Percentiles rank a stretch among this genome's conserved stretches.
These are phyloP conservation scores for Calonectria pauciramosa DNA, from an alignment of 2,329 filamentous ascomycete genomes.

Conservation along the genomic window DNA sequence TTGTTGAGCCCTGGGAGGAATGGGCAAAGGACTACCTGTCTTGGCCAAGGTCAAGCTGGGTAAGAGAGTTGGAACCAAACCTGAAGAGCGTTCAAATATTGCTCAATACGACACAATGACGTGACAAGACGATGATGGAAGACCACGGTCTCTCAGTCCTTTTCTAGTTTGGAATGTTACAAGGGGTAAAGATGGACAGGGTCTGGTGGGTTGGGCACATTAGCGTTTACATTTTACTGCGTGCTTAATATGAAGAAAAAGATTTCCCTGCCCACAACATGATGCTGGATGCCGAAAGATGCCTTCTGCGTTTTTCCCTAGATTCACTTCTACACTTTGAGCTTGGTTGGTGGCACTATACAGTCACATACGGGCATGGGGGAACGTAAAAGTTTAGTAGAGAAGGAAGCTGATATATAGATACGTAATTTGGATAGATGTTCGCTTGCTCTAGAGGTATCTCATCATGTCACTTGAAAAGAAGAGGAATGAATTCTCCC, in stretches of 20 bases:
- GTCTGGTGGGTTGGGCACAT: constrained; percentile 34
- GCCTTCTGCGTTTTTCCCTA: background rate
- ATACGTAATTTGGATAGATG: constrained; percentile 36
- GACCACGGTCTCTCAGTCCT: constrained; percentile 27
- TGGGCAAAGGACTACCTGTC: constrained; percentile 8
- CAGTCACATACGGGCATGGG: background rate
- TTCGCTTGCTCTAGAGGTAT: constrained; percentile 47
- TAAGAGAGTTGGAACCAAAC: background rate
- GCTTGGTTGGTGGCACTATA: background rate
- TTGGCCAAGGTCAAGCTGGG: constrained; percentile 1
- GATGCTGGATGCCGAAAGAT: background rate
- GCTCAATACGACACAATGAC: constrained; percentile 41
- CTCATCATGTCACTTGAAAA: constrained; percentile 32
- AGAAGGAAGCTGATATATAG: constrained; percentile 3
- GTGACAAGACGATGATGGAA: constrained; percentile 42
- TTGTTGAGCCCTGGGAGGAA: constrained; percentile 18
- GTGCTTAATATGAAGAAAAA: constrained; percentile 34
- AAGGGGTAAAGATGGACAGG: constrained; percentile 35
- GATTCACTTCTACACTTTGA: background rate
- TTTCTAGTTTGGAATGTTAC: constrained; percentile 34
- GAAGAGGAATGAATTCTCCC: constrained; percentile 33
- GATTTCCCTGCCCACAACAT: constrained; percentile 23
- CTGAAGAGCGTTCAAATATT: background rate
- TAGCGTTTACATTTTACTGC: constrained; percentile 39
- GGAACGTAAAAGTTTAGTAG: background rate